A percentile compares a stretch with the other conserved stretches of the same genome.
phyloP scores from a whole-genome alignment of 2,329 filamentous ascomycete genomes.

The Akanthomyces uredinophilus region DNA sequence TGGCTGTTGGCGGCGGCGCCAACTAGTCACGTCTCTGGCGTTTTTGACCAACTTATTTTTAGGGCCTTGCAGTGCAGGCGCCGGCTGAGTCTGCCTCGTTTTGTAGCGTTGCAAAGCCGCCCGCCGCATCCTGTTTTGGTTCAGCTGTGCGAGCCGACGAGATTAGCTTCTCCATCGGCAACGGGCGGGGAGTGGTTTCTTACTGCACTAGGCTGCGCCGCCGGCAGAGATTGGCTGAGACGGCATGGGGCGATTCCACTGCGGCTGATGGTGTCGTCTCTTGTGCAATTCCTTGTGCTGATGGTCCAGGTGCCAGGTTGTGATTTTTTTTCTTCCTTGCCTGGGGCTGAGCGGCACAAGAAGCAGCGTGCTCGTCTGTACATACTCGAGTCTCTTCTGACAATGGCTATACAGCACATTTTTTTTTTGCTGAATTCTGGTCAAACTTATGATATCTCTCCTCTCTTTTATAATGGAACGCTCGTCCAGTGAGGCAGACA shows the following conservation, averaged over 20 bases:
- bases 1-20: not conserved
- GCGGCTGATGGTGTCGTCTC: conserved; percentile 1
- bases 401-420: no score
- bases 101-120: not conserved
- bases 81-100: conserved; percentile 6
- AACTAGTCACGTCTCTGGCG: not conserved
- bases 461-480: no score
- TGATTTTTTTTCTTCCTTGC: no score
- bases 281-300: no score
- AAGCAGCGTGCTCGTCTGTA: no score
- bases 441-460: no score
- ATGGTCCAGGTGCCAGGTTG: no score
- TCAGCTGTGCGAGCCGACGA: conserved; percentile 4
- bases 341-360: no score
- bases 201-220: not conserved
- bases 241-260: not conserved
- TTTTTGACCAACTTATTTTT: not conserved
- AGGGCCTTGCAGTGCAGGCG: not conserved
- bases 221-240: not conserved
- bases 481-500: no score
- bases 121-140: not conserved
- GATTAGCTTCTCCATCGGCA: conserved; percentile 7
- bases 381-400: no score
- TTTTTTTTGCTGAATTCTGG: no score
- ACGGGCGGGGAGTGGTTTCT: not conserved